Conservation (phyloP, 768 basidiomycete species). For the Russula virescens region DNA sequence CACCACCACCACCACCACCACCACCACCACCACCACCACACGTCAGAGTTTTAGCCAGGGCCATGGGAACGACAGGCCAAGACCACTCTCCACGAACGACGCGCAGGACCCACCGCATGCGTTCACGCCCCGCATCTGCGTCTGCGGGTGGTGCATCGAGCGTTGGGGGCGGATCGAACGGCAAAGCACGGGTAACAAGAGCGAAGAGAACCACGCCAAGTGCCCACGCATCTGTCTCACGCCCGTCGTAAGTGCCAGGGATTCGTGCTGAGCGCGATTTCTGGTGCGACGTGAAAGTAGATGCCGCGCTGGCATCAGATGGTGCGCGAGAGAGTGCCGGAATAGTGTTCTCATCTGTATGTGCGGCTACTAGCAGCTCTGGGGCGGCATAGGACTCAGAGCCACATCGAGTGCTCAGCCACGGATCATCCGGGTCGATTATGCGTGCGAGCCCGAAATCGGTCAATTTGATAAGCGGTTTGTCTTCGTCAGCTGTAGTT, state of each 20-base stretch:
- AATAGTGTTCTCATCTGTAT: conserved; percentile 25
- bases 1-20: no score
- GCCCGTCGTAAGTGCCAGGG: conserved; percentile 66
- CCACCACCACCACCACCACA: no score
- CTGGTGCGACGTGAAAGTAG: neutral
- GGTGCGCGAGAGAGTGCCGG: conserved; percentile 22
- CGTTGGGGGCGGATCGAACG: conserved; percentile 47
- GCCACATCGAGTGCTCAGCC: conserved; percentile 76
- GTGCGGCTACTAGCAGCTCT: conserved; percentile 51
- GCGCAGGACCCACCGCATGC: conserved; percentile 59
- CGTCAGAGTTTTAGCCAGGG: neutral
- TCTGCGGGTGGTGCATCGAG: conserved; percentile 26
- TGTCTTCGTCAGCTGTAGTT: conserved; percentile 31
- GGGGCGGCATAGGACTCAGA: conserved; percentile 86
- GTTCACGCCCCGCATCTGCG: conserved; percentile 35
- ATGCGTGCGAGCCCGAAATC: conserved; percentile 90
- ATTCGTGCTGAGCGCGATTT: conserved; percentile 37
- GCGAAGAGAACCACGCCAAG: conserved; percentile 85
- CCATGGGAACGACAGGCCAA: conserved; percentile 46
- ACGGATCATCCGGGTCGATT: conserved; percentile 56
- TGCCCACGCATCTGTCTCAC: conserved; percentile 86
- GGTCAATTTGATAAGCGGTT: conserved; percentile 63
- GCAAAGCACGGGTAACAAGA: conserved; percentile 60
- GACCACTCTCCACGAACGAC: conserved; percentile 77
- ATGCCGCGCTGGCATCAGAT: neutral